Base-by-base conservation (phyloP, 257 asterid species). In the Nicotiana tomentosiformis region DNA sequence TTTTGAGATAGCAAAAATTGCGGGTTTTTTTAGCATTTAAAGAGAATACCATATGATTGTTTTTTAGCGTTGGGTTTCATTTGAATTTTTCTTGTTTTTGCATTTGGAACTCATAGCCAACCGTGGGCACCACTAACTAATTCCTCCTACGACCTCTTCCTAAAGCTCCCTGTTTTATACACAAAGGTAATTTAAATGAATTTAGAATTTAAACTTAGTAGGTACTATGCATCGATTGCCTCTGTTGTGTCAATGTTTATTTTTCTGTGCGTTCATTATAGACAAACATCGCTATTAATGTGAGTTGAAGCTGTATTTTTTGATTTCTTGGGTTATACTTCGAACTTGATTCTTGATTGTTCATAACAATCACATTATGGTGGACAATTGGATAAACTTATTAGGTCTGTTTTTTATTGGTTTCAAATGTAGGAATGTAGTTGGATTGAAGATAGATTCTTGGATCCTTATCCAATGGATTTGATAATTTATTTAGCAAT, bases 71-170 rank as follows among this genome's bases (percentile, higher is more conserved):
- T 46, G 23, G n/a, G 20, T 72, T 46, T 46, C 15, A 72, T 23
- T 72, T 72, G 60, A 6, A 46, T 20, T 39, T 33, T 7, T 66
- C n/a, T 39, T 12, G n/a, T 0, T 4, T 17, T 70, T n/a, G 35
- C 6, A 46, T 20, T 70, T 39, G 57, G 8, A 4, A 72, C 60
- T 72, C 79, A 23, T 5, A 72, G 23, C 79, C 79, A 72, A 72
- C 79, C 12, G 61, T 72, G 79, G 79, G 61, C 61, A 72, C 79
- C 79, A 72, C n/a, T n/a, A 23, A 6, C 37, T 72, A 46, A 46
- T 5, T 43, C 79, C 61, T 46, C 78, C 11, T 51, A 51, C 57
- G 57, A 51, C 57, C 57, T 0, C 0, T 17, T 8, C 39, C 23
- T 3, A 12, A 12, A 72, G 61, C 23, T 72, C 17, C 4, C 5